Base-by-base conservation (phyloP, 345 rosid species). In the Eucalyptus pumila region DNA sequence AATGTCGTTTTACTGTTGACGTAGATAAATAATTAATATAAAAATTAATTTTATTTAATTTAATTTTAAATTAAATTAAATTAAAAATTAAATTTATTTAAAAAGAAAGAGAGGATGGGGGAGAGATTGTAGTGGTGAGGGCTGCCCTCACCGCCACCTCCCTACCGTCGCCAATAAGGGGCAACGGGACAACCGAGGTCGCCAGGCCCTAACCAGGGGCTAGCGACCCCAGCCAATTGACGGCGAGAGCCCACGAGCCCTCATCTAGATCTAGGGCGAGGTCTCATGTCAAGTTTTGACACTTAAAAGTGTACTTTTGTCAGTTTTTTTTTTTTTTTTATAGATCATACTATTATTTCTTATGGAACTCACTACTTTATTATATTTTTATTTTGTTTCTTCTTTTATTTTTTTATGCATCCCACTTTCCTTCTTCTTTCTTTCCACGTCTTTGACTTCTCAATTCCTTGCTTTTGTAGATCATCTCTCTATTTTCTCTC, bases 111-210 rank as follows among this genome's bases (percentile, higher is more conserved):
- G 3, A 14, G 3, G 3, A 51, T 3, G 0, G 21, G 50, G 8
- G 54, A 1, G 21, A 51, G 54, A 51, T 0, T 16, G 0, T 0
- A 51, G 54, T 0, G 1, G 3, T 1, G 3, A 51, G 23, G 54
- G 56, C 4, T 17, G 0, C 23, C 54, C 2, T 51, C 0, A 1
- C 54, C 54, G 3, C 4, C 1, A 0, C 56, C 56, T 51, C 56
- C 54, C 23, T 1, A 0, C 1, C 9, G 0, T 51, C 2, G 4
- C 1, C 2, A 1, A 1, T 1, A 17, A 17, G 1, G 23, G 56
- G 56, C 24, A 1, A 52, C 2, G 58, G 24, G 24, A 52, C 0
- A 1, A 9, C 2, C 2, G 2, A 7, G 54, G 23, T 51, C 0
- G 2, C 9, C 1, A 0, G 0, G 54, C 9, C 10, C 4, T 19